Base-by-base conservation (phyloP, 768 basidiomycete genomes). In the Boletus reticuloceps region DNA sequence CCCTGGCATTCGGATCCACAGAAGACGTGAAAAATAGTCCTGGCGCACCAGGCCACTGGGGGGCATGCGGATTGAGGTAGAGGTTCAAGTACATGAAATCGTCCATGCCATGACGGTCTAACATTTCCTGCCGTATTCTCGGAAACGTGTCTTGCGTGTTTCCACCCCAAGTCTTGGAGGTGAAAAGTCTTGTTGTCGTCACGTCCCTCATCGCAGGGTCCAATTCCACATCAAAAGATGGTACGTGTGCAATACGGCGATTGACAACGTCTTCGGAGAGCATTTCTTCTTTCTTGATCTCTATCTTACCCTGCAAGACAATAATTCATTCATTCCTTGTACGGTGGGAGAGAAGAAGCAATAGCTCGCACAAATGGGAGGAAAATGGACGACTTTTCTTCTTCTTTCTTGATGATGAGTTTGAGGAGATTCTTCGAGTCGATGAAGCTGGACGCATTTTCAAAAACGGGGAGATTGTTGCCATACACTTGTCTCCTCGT, bases 31-130 rank as follows among this genome's bases (percentile, higher is more conserved):
- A 66, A 36, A 60, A 64, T 0, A 66, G 25, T 1, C 58, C 58
- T 1, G 61, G 64, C 0, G 53, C 56, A 0, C 65, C 65, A 16
- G 62, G 58, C 54, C 42, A 54, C 29, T 52, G 58, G 0, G 58
- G 64, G 1, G 53, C 58, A n/a, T 64, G 51, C 1, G 59, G 64
- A 16, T 64, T 67, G n/a, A 49, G 55, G 6, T 51, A 41, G 12
- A 61, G 59, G 31, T 57, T 64, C 17, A 58, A 11, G 25, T 53
- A 61, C 64, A 66, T 60, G 32, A 66, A 66, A 17, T 63, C 53
- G 3, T 53, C 6, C 14, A 64, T 9, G 1, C 59, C 65, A 16
- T 65, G 64, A 10, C 48, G 56, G 4, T 46, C 56, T 0, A 65
- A 14, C 49, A 63, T 48, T 3, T 54, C 51, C 22, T 42, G 8